Conservation (phyloP, 495 filamentous ascomycete species). For the Geopyxis carbonaria region DNA sequence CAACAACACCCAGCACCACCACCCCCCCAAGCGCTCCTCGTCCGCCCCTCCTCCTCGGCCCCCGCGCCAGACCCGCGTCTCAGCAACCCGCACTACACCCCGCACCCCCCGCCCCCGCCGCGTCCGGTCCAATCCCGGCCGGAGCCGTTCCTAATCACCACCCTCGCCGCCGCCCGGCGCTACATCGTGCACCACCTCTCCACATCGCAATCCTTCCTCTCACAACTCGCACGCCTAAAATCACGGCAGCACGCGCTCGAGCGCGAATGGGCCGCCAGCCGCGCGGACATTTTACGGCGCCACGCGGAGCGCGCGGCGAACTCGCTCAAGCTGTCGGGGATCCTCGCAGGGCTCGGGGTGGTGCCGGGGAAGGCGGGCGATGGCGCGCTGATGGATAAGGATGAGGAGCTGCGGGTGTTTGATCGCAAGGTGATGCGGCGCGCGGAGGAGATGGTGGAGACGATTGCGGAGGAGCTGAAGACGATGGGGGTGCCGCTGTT, state of each 20-base stretch:
- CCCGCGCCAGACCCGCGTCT: no score
- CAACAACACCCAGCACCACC: no score
- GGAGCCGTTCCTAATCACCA: constrained; percentile 3
- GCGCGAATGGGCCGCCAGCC: not conserved
- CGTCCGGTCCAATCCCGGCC: not conserved
- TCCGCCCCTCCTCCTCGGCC: no score
- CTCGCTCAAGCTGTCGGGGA: not conserved
- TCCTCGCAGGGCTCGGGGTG: not conserved
- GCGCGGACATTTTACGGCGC: not conserved
- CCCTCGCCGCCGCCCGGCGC: constrained; percentile 6
- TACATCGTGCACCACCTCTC: constrained; percentile 3
- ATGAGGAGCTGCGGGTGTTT: constrained; percentile 1
- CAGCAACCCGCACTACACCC: not conserved
- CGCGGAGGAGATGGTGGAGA: not conserved
- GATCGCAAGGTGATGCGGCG: not conserved
- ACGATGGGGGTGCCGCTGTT: constrained; percentile 1
- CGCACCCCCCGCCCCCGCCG: not conserved
- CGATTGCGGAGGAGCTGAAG: not conserved
- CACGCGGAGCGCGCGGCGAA: constrained; percentile 3
- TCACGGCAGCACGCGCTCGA: constrained; percentile 5
- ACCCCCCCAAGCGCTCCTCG: no score
- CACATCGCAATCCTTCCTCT: not conserved
- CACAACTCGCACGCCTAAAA: not conserved
- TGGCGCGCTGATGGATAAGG: not conserved
- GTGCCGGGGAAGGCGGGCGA: not conserved